Base-by-base conservation (phyloP, 164 flowering plant genomes). In the Tetracentron sinense region DNA sequence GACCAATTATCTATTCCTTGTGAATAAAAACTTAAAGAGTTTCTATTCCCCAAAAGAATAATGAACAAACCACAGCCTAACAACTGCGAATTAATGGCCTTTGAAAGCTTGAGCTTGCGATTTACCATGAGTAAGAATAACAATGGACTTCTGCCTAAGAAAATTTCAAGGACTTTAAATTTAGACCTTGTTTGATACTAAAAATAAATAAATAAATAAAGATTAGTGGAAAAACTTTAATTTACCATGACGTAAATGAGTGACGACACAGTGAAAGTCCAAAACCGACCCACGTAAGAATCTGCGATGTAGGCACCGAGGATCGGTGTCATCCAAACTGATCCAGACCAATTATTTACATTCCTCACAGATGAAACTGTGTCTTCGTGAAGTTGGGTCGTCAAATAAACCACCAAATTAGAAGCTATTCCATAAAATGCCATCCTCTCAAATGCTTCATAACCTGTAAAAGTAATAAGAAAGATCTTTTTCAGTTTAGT, bases 361-460 rank as follows among this genome's bases (percentile, higher is more conserved):
- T 86, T 92, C 47, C 84, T 79, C 3, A 86, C 89, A 0, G 98
- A 89, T 10, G 92, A 69, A 42, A 92, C 82, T 1, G 90, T 92
- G 74, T 82, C 91, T 76, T 92, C 90, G 50, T 83, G 92, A 23
- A 89, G 89, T 54, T 84, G 83, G 19, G 83, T 85, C 0, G 98
- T 92, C 77, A 92, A 71, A 63, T 87, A 92, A 15, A 82, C 84
- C 67, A 92, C 98, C 28, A 92, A 61, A 58, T 89, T 92, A 23
- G 98, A 83, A 5, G 89, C 84, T 68, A 92, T 75, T 26, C 96
- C 98, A 65, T 88, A 87, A 56, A 85, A 92, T 2, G 98, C 94
- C 98, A 89, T 92, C 69, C 98, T 86, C 74, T 92, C 98, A 70
- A 87, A 92, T 31, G 88, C 89, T 79, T 92, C 98, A 60, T 92